A percentile compares a stretch with the other conserved stretches of the same genome.
Conservation (phyloP, 164 flowering plant genomes). For the Vitis amurensis region DNA sequence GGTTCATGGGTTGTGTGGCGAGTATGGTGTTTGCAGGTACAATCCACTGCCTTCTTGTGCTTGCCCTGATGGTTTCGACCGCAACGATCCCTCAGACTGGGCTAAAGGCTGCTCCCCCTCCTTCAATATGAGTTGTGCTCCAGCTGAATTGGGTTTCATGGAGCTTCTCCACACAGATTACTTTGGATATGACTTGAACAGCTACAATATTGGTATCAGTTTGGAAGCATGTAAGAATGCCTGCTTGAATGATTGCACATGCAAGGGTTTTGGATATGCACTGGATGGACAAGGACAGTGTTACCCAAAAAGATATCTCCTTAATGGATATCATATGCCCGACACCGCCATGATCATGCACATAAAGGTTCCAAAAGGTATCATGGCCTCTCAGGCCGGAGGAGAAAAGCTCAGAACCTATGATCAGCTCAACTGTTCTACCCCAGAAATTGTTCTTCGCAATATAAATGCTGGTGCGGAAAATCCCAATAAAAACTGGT, state of each 20-base stretch:
- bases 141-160: neutral
- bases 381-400: neutral
- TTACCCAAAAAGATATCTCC: neutral
- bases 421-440: neutral
- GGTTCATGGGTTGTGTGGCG: slow-evolving; percentile 17
- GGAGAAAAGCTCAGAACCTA: neutral
- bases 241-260: neutral
- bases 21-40: neutral
- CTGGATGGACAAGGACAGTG: slow-evolving; percentile 1
- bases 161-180: slow-evolving; percentile 1
- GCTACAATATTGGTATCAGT: neutral
- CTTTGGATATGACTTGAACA: slow-evolving; percentile 1
- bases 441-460: neutral
- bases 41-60: neutral
- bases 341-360: neutral
- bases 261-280: slow-evolving; percentile 5
- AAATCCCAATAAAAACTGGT: neutral
- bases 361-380: slow-evolving; percentile 1
- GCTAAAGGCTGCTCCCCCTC: neutral
- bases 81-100: neutral
- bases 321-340: neutral
- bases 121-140: neutral
- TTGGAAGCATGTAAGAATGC: neutral
- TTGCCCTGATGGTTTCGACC: neutral
- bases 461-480: neutral